Evolutionary conservation across 305 asterid species (phyloP), one percentile per base, ranked within the genome.

Genomic region (Fraxinus latifolia): DNA sequence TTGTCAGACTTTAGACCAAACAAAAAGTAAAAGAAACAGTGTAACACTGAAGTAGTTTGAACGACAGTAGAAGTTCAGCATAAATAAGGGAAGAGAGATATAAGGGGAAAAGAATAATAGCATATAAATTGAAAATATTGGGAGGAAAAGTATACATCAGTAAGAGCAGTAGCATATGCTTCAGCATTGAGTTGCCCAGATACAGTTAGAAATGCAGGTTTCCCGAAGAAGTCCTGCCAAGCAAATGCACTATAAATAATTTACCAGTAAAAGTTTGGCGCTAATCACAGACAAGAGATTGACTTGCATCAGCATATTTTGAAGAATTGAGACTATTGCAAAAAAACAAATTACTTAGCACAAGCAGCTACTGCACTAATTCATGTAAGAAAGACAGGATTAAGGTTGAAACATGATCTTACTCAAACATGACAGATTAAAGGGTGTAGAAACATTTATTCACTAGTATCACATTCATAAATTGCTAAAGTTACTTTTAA

Each of bases 151-250:
- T 19, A 74, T 96, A 96, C 99, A 91, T 96, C 98, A 77, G 97
- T 86, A 68, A 96, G 97, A 73, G 99, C 97, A 83, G 97, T 94
- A 36, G 99, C 98, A 87, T 96, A 94, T 88, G 98, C 89, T 93
- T 96, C 99, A 81, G 97, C 98, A 88, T 96, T 96, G 84, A 96
- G 97, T 89, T 94, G 99, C 76, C 99, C 99, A 50, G 99, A 96
- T 19, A 96, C 98, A 21, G 99, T 96, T 84, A 96, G 88, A 84
- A 93, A 96, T 71, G 99, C 98, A 77, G 94, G 98, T 86, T 91
- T 94, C 76, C 98, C 98, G 82, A 96, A 96, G 84, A 94, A 96
- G 90, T 96, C 98, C 99, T 94, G 97, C 74, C 87, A 88, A 50
- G 79, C 37, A 53, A 73, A 33, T 25, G 55, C 4, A 23, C 76